Percentiles rank a stretch among this genome's conserved stretches.
Conservation (phyloP, 768 basidiomycete species). For the Boletus fagicola region DNA sequence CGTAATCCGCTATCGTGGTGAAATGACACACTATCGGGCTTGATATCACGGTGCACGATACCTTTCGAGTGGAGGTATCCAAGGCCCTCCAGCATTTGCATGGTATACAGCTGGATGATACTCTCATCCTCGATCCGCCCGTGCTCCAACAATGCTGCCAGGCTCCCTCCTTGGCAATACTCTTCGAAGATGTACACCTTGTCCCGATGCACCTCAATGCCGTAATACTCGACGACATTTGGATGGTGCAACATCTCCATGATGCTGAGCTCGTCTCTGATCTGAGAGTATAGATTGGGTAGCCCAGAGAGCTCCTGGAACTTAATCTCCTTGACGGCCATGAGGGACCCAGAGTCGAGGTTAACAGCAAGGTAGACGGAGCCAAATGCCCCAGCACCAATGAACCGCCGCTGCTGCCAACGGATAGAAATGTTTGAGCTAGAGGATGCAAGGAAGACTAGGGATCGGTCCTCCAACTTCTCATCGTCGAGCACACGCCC, state of each 20-base stretch:
- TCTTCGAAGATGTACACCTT: constrained; percentile 99
- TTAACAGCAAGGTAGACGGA: constrained; percentile 99
- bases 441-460: constrained; percentile 94
- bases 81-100: constrained; percentile 95
- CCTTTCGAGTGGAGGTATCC: constrained; percentile 90
- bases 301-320: constrained; percentile 90
- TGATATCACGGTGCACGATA: constrained; percentile 95
- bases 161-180: constrained; percentile 93
- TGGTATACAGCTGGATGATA: constrained; percentile 91
- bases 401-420: constrained; percentile 98
- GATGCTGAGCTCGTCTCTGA: constrained; percentile 92
- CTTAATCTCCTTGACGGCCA: constrained; percentile 99
- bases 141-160: constrained; percentile 84
- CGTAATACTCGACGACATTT: constrained; percentile 98
- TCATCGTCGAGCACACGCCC: constrained; percentile 95
- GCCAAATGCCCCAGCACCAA: constrained; percentile 97
- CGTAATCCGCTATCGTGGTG: not conserved
- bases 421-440: constrained; percentile 92
- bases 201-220: constrained; percentile 97
- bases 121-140: constrained; percentile 96
- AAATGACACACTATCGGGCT: constrained; percentile 86
- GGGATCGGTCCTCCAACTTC: constrained; percentile 88
- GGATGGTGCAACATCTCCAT: constrained; percentile 99
- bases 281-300: constrained; percentile 86
- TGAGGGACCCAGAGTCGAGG: constrained; percentile 89